Conservation (phyloP, 352 stramenopile genomes). For the Phytopythium delawarense region DNA sequence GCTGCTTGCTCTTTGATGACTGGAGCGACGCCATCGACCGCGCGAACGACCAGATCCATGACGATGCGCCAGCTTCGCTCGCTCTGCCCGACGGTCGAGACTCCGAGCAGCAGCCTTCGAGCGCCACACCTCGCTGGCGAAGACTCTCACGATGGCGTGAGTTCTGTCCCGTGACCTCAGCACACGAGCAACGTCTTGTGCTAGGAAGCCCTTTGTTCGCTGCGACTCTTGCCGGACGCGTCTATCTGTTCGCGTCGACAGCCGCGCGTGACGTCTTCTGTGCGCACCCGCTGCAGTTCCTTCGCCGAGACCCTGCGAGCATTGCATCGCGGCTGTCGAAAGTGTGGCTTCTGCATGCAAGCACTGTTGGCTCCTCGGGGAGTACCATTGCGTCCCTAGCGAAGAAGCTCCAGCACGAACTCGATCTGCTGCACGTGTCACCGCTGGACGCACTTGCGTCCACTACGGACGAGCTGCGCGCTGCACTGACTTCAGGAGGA, state of each 20-base stretch:
- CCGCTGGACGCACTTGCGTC: not conserved
- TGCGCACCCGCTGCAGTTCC: conserved; percentile 39
- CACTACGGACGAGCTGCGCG: not conserved
- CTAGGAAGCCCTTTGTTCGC: conserved; percentile 40
- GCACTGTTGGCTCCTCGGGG: not conserved
- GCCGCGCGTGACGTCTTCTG: conserved; percentile 33
- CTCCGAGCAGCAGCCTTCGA: not conserved
- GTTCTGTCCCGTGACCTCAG: conserved; percentile 57
- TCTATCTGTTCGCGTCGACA: conserved; percentile 50
- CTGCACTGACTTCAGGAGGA: not conserved
- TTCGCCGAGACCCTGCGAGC: conserved; percentile 25
- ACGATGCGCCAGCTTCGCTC: conserved; percentile 12
- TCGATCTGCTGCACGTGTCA: conserved; percentile 1
- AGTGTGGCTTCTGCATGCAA: conserved; percentile 35
- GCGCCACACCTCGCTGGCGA: not conserved
- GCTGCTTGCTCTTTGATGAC: conserved; percentile 59
- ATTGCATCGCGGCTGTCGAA: conserved; percentile 11
- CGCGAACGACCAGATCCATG: conserved; percentile 5
- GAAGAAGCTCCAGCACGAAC: not conserved
- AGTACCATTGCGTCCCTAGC: not conserved
- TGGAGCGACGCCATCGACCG: conserved; percentile 29
- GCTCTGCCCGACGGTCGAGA: conserved; percentile 14
- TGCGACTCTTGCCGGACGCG: conserved; percentile 31
- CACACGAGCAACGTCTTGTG: conserved; percentile 13
- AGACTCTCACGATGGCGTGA: conserved; percentile 52